Percentiles rank a stretch among this genome's conserved stretches.
Evolutionary conservation across 805 yeast genomes (phyloP).

Genomic region (Metschnikowia proteae): DNA sequence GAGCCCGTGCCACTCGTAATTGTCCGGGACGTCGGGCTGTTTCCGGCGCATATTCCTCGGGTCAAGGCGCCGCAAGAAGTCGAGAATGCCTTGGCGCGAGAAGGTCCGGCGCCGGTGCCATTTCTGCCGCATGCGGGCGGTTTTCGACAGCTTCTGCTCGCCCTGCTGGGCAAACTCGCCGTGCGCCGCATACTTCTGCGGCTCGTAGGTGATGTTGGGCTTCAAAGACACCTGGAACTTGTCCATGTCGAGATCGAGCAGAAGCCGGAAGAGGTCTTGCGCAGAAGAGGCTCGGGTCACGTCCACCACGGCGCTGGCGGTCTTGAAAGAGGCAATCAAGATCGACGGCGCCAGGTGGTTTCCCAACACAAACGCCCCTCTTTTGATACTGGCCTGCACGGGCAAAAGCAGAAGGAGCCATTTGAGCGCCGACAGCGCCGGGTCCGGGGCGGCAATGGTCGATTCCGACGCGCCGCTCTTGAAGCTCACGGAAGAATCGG

Average conservation of each 20-base stretch:
- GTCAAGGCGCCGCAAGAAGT: neutral
- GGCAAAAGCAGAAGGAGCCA: constrained; percentile 50
- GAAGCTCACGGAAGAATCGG: neutral
- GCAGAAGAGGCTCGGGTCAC: constrained; percentile 40
- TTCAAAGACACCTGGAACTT: constrained; percentile 58
- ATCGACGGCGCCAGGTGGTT: constrained; percentile 74
- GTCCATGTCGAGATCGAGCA: constrained; percentile 42
- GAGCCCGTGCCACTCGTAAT: constrained; percentile 69
- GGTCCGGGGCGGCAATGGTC: neutral
- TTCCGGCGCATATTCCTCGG: neutral
- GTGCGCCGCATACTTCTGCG: constrained; percentile 8
- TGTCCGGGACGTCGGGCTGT: neutral
- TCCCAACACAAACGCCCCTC: constrained; percentile 76
- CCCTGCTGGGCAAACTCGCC: neutral
- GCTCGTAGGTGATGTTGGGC: constrained; percentile 65
- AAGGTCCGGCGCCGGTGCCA: neutral
- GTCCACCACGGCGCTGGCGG: constrained; percentile 58
- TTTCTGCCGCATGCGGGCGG: neutral
- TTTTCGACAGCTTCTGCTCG: neutral
- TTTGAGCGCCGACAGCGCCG: constrained; percentile 2
- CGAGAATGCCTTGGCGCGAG: neutral
- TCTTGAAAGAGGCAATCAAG: constrained; percentile 55
- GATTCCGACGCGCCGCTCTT: constrained; percentile 8
- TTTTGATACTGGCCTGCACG: constrained; percentile 51
- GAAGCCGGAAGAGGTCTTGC: constrained; percentile 55